Evolutionary conservation across 208 protist genomes (phyloP).

Genomic region (Zelonia costaricensis): DNA sequence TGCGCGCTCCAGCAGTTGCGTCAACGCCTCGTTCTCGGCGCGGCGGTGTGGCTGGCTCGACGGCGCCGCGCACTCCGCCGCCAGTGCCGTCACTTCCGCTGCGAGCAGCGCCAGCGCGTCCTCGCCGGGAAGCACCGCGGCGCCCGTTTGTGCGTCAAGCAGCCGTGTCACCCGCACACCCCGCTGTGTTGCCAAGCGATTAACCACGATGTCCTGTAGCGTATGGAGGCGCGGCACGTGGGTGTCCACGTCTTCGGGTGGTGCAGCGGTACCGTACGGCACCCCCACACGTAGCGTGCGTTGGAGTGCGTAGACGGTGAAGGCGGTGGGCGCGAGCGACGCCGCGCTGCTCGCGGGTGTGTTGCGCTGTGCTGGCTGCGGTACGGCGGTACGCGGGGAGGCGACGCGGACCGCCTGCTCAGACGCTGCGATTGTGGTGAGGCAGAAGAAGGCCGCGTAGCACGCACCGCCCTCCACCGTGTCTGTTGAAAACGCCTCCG

Average conservation of each 20-base stretch:
- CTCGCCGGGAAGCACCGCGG: constrained; percentile 64
- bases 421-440: constrained; percentile 10
- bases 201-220: constrained; percentile 3
- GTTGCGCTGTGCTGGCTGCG: too few relatives aligned
- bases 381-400: too few relatives aligned
- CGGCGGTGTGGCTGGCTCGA: not conserved
- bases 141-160: constrained; percentile 49
- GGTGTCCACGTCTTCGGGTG: not conserved
- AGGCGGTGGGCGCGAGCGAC: not conserved
- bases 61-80: constrained; percentile 10
- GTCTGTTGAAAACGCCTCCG: not conserved
- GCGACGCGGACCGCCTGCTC: not conserved
- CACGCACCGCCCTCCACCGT: constrained; percentile 9
- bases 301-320: constrained; percentile 11
- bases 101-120: constrained; percentile 18
- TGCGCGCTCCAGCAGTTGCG: constrained; percentile 21
- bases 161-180: constrained; percentile 16
- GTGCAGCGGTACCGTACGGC: not conserved
- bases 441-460: constrained; percentile 26
- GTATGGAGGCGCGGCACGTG: not conserved
- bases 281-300: constrained; percentile 22
- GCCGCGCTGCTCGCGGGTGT: not conserved
- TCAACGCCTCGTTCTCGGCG: not conserved
- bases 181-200: constrained; percentile 18
- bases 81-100: constrained; percentile 4